Evolutionary conservation across 2,329 filamentous ascomycete genomes (phyloP), one percentile per base, ranked within the genome.

Genomic region (Diaporthe citri): DNA sequence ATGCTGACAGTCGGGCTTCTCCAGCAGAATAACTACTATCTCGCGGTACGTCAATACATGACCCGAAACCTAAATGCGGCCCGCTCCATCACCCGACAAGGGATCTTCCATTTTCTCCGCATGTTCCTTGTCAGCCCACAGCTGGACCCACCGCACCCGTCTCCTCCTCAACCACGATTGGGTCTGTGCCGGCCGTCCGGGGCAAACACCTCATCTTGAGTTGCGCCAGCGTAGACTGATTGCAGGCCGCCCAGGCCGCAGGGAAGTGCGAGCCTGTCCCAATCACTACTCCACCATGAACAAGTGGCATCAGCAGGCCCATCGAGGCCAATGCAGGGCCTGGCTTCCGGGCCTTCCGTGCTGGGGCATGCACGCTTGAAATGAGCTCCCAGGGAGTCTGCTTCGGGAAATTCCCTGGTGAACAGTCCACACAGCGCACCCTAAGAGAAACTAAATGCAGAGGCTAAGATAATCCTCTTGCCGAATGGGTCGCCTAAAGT

Each of bases 51-150:
- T 55, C n/a, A 22, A 28, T 41, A 13, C 36, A 39, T 28, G 43
- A 20, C 31, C 64, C 22, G n/a, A 67, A 52, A 39, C 31, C 64
- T 67, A 52, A 67, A 67, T 52, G 46, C 64, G 64, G 64, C 64
- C 64, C 64, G 46, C 64, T 52, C 64, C 64, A 67, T 52, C 41
- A 67, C 62, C 62, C 64, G 31, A 51, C 46, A n/a, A 20, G 64
- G 31, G 15, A 9, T 15, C 62, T 8, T 31, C 34, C 31, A 28
- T 52, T 52, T 51, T 67, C 31, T 52, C 46, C 64, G 48, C 64
- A 15, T 41, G 34, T 69, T 69, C 64, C 48, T 55, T 41, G 41
- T 52, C 46, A 52, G 46, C 31, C 64, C 46, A 67, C 46, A 39
- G 12, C 10, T 17, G 46, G 46, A 67, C 64, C 64, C 46, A 69